Evolutionary conservation across 345 rosid species (phyloP).

Genomic region (Excoecaria cochinchinensis): DNA sequence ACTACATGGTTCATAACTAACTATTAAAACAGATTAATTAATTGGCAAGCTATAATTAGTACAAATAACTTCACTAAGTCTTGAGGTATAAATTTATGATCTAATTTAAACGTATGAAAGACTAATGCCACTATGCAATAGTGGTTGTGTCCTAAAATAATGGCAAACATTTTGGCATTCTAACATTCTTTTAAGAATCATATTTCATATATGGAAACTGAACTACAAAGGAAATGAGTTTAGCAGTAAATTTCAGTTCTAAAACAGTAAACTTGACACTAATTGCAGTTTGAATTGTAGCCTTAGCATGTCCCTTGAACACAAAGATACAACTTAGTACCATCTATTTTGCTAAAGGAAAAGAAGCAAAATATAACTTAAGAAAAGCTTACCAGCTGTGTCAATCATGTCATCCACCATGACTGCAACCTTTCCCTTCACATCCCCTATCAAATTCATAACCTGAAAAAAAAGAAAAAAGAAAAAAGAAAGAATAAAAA

Average conservation of each 20-base stretch:
- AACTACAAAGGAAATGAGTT: background rate
- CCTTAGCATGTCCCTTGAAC: background rate
- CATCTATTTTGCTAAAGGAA: conserved; percentile 9
- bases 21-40: background rate
- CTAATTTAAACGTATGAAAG: background rate
- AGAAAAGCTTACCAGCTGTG: conserved; percentile 71
- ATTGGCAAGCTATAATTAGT: background rate
- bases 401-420: conserved; percentile 99
- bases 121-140: background rate
- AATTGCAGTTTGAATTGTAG: background rate
- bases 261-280: background rate
- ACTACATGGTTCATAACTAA: background rate
- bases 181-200: background rate
- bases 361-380: conserved; percentile 9
- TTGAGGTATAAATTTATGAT: background rate
- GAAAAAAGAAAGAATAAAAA: background rate
- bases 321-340: background rate
- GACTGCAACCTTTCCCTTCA: conserved; percentile 92
- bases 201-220: background rate
- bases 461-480: conserved; percentile 50
- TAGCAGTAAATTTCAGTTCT: background rate
- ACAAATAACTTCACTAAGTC: background rate
- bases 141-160: background rate
- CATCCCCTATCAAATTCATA: conserved; percentile 97
- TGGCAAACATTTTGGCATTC: background rate